Conservation (phyloP, 495 filamentous ascomycete genomes). For the Evernia prunastri region DNA sequence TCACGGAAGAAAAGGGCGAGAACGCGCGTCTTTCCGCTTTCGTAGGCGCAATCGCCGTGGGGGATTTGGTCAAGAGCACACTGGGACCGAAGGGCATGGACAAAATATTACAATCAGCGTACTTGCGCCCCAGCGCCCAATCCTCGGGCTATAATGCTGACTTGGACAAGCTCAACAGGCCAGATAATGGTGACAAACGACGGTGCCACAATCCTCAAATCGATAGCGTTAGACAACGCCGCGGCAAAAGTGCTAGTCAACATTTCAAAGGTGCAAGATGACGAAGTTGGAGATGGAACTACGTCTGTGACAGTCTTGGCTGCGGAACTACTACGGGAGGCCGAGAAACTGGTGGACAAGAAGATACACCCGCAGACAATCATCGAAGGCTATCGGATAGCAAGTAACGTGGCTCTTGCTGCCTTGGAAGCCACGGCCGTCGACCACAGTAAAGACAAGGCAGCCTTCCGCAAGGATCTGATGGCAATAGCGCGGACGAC, state of each 20-base stretch:
- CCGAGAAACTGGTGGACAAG: constrained; percentile 91
- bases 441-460: constrained; percentile 75
- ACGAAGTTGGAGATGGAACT: constrained; percentile 96
- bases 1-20: constrained; percentile 96
- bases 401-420: constrained; percentile 75
- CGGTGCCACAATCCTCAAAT: constrained; percentile 94
- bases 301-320: constrained; percentile 88
- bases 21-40: constrained; percentile 97
- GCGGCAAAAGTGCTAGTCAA: constrained; percentile 97
- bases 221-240: constrained; percentile 98
- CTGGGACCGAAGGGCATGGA: constrained; percentile 98
- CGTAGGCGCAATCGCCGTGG: constrained; percentile 94
- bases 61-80: constrained; percentile 94
- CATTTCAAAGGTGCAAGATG: constrained; percentile 98
- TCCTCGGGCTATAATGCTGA: constrained; percentile 19
- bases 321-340: constrained; percentile 90
- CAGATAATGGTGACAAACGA: constrained; percentile 98
- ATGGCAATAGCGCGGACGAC: constrained; percentile 91
- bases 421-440: constrained; percentile 79
- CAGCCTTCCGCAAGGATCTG: constrained; percentile 83
- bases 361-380: constrained; percentile 99
- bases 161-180: constrained; percentile 66
- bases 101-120: constrained; percentile 98
- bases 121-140: constrained; percentile 31
- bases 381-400: constrained; percentile 98